A percentile compares a stretch with the other conserved stretches of the same genome.
Conservation (phyloP, 768 basidiomycete species). For the Russula olivacea region DNA sequence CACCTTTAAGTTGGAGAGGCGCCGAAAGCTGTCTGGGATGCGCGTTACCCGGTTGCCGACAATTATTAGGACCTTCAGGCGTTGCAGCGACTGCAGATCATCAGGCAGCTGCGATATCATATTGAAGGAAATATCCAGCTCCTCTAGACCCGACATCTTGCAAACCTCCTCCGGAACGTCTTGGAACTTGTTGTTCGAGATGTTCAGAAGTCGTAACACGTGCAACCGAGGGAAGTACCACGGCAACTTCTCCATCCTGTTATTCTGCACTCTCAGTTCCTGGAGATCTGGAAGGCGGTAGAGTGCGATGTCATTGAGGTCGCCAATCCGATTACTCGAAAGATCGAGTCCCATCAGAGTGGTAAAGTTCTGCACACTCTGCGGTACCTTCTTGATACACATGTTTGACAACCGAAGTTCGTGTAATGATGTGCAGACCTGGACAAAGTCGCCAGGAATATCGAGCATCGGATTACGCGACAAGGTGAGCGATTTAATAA, state of each 20-base stretch:
- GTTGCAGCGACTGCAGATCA: slow-evolving; percentile 61
- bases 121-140: slow-evolving; percentile 96
- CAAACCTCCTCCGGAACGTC: slow-evolving; percentile 68
- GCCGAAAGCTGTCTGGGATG: slow-evolving; percentile 57
- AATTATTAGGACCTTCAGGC: slow-evolving; percentile 67
- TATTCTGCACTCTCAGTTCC: slow-evolving; percentile 78
- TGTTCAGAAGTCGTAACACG: slow-evolving; percentile 71
- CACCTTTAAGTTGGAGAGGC: slow-evolving; percentile 53
- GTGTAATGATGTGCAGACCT: slow-evolving; percentile 74
- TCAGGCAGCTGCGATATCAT: slow-evolving; percentile 75
- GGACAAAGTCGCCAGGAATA: slow-evolving; percentile 93
- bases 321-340: slow-evolving; percentile 84
- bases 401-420: slow-evolving; percentile 86
- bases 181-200: slow-evolving; percentile 93
- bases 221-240: slow-evolving; percentile 76
- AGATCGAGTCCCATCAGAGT: slow-evolving; percentile 79
- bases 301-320: slow-evolving; percentile 80
- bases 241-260: slow-evolving; percentile 81
- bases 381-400: slow-evolving; percentile 92
- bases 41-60: slow-evolving; percentile 79
- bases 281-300: slow-evolving; percentile 67
- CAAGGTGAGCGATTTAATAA: slow-evolving; percentile 78
- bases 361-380: slow-evolving; percentile 66
- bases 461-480: slow-evolving; percentile 95
- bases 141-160: slow-evolving; percentile 63